Percentiles rank a stretch among this genome's conserved stretches.
phyloP scores from a whole-genome alignment of 148 eudicot genomes.

The Arctostaphylos glauca region DNA sequence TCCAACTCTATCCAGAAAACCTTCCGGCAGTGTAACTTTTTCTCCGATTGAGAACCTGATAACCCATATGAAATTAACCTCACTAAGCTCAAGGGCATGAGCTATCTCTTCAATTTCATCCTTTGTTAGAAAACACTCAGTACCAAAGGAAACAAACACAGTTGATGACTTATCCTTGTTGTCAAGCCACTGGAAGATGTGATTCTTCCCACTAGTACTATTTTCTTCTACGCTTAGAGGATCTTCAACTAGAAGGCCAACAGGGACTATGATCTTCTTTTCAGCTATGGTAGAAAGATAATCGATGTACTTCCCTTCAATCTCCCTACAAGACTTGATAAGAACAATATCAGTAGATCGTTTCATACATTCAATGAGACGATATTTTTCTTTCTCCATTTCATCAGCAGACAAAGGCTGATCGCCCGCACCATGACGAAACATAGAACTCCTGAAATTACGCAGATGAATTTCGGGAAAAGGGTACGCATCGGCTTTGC shows the following conservation, averaged over 20 bases:
- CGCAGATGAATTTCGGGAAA: conserved; percentile 5
- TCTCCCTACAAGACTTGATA: conserved; percentile 14
- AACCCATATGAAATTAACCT: conserved; percentile 31
- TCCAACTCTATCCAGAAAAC: conserved; percentile 23
- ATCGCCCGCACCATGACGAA: not conserved
- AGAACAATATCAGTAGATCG: conserved; percentile 10
- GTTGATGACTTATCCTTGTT: conserved; percentile 15
- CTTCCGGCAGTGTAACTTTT: conserved; percentile 20
- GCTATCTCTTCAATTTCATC: conserved; percentile 31
- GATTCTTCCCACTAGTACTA: not conserved
- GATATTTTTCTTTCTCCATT: not conserved
- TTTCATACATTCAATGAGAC: not conserved
- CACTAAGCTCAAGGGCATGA: conserved; percentile 27
- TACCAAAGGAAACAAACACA: conserved; percentile 33
- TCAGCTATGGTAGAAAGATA: conserved; percentile 1
- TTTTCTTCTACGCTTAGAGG: not conserved
- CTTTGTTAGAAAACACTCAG: conserved; percentile 22
- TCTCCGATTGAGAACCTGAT: conserved; percentile 22
- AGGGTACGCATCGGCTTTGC: not conserved
- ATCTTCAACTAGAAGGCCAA: conserved; percentile 25
- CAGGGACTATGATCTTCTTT: conserved; percentile 21
- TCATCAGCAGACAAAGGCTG: not conserved
- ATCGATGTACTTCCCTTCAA: conserved; percentile 27
- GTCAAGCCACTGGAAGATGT: conserved; percentile 29
- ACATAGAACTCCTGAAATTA: not conserved